These are phyloP conservation scores for Nakazawaea ambrosiae DNA, from an alignment of 805 yeast genomes.

Conservation along the genomic window DNA sequence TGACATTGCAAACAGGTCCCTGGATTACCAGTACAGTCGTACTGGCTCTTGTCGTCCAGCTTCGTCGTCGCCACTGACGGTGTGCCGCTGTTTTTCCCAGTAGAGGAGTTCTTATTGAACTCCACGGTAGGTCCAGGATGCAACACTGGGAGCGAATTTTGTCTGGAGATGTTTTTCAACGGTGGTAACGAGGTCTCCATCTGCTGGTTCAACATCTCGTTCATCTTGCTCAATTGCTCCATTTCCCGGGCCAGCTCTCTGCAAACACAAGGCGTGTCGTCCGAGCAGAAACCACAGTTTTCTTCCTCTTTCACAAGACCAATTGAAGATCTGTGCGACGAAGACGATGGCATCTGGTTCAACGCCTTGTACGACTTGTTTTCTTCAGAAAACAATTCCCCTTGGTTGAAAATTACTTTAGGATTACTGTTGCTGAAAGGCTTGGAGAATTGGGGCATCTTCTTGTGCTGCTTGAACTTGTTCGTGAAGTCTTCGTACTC, in stretches of 20 bases:
- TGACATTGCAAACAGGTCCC: constrained; percentile 84
- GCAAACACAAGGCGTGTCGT: constrained; percentile 88
- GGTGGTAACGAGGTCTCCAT: constrained; percentile 14
- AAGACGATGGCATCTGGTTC: too few relatives aligned
- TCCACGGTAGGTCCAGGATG: constrained; percentile 61
- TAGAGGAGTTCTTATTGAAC: constrained; percentile 22
- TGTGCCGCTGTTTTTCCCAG: constrained; percentile 9
- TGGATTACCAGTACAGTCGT: constrained; percentile 72
- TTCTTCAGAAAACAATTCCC: constrained; percentile 2
- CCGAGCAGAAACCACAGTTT: constrained; percentile 91
- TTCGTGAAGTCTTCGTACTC: constrained; percentile 53
- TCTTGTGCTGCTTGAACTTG: constrained; percentile 23
- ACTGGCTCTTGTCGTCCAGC: constrained; percentile 17
- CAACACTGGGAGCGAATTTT: constrained; percentile 44
- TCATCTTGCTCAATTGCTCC: constrained; percentile 25
- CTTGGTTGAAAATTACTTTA: constrained; percentile 15
- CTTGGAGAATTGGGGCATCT: constrained; percentile 29
- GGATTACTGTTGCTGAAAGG: too few relatives aligned
- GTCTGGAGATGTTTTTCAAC: constrained; percentile 16
- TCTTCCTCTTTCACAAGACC: constrained; percentile 34
- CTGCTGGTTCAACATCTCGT: constrained; percentile 9
- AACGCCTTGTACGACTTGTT: background rate
- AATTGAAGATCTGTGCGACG: too few relatives aligned
- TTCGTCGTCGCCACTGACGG: background rate
- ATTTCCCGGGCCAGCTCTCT: constrained; percentile 64